These are phyloP conservation scores for Yamadazyma trypodendri DNA, from an alignment of 1,139 yeast species.

Conservation along the genomic window DNA sequence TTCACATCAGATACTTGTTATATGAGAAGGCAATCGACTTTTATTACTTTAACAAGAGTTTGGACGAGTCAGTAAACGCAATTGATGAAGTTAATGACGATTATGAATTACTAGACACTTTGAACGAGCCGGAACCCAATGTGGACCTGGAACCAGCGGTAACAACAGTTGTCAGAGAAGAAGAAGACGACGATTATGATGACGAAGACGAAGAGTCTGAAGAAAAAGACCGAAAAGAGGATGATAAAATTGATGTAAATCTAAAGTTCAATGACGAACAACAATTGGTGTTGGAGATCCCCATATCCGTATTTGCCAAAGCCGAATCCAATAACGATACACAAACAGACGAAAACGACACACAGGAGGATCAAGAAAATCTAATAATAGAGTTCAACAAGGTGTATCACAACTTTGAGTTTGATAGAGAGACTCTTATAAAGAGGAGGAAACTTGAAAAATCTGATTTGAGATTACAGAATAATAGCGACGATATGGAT, in stretches of 20 bases:
- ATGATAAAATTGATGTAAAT: conserved; percentile 8
- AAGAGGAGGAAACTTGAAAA: conserved; percentile 79
- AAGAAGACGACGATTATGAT: conserved; percentile 44
- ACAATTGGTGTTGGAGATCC: conserved; percentile 32
- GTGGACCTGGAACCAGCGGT: conserved; percentile 13
- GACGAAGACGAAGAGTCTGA: conserved; percentile 38
- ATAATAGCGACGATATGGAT: conserved; percentile 5
- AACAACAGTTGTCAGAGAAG: conserved; percentile 25
- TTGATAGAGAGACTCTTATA: conserved; percentile 73
- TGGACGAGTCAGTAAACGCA: conserved; percentile 25
- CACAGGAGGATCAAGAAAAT: conserved; percentile 35
- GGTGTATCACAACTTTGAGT: conserved; percentile 82
- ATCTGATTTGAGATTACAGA: conserved; percentile 69
- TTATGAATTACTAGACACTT: conserved; percentile 35
- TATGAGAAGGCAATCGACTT: conserved; percentile 75
- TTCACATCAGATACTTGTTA: conserved; percentile 64
- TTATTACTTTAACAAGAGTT: conserved; percentile 33
- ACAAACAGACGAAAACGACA: conserved; percentile 3
- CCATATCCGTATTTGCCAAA: conserved; percentile 23
- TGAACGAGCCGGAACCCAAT: conserved; percentile 21
- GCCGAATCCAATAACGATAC: conserved; percentile 7
- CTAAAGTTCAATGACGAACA: conserved; percentile 24
- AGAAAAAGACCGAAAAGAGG: conserved; percentile 19
- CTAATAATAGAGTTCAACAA: conserved; percentile 47
- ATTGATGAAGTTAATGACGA: conserved; percentile 40